Base-by-base conservation (phyloP, 2,329 filamentous ascomycete genomes). In the Aureobasidium uvarum region DNA sequence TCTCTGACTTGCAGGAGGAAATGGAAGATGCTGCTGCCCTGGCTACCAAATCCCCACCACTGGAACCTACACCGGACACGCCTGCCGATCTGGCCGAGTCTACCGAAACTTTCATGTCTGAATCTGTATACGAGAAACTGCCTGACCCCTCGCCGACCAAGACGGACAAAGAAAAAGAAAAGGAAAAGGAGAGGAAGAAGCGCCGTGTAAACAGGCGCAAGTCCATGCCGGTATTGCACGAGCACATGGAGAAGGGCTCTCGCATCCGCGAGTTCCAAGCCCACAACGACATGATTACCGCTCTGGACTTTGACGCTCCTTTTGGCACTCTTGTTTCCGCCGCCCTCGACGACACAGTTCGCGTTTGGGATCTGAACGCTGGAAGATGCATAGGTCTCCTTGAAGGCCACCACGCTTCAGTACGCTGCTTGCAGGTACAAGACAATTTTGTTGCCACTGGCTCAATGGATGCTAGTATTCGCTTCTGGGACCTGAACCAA, bases 361-460 rank as follows among this genome's bases (percentile, higher is more conserved):
- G 91, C 68, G 95, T 99, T 23, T 99, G 95, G 95, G 95, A 99
- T 77, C 81, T 99, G 69, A 97, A 95, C 73, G 90, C 91, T 2
- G 95, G 95, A 43, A 86, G 93, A 39, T 98, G 94, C 77, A 93
- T 96, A 73, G 95, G 95, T 31, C 81, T 91, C 71, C 83, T 99
- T 36, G 95, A 98, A 76, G 95, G 95, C 1, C 95, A 99, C 77
- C 89, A 96, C 16, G 95, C 94, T 8, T 98, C 95, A 0, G 95
- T 99, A 25, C 86, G 94, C 63, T 87, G 94, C 66, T 80, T 99
- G 55, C 95, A 99, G 75, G 91, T 99, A 0, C 91, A 97, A 74
- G 94, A 98, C 74, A 97, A 96, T 75, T 89, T 98, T 68, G 87
- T 97, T 33, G 94, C 93, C 6, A 98, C 95, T 1, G 95, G 95